Evolutionary conservation across 306 rosid genomes (phyloP).

Genomic region (Vicia villosa): DNA sequence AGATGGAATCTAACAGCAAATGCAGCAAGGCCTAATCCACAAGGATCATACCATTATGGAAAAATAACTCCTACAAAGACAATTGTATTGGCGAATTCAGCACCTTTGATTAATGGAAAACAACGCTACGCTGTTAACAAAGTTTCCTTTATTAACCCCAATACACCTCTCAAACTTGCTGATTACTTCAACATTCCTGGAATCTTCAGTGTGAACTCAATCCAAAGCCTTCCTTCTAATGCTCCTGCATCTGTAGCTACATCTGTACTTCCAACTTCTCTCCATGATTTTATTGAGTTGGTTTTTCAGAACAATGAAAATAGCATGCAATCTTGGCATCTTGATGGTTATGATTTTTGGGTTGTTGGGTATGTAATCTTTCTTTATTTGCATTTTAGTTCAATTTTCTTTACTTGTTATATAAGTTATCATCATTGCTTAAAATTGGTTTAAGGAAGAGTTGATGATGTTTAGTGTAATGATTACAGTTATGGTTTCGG

Average conservation of each 20-base stretch:
- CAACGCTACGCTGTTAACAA: conserved; percentile 74
- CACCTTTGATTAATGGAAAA: conserved; percentile 74
- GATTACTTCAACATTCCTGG: conserved; percentile 92
- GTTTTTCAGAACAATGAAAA: conserved; percentile 85
- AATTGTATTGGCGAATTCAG: conserved; percentile 73
- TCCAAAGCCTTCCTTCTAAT: conserved; percentile 67
- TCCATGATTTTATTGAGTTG: conserved; percentile 82
- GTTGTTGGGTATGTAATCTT: conserved; percentile 70
- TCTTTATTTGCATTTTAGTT: conserved; percentile 17
- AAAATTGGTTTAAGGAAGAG: conserved; percentile 1
- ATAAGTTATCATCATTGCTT: conserved; percentile 25
- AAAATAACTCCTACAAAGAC: conserved; percentile 69
- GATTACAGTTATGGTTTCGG: conserved; percentile 76
- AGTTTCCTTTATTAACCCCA: conserved; percentile 72
- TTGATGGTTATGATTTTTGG: conserved; percentile 98
- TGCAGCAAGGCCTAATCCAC: conserved; percentile 99
- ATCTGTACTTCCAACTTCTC: conserved; percentile 61
- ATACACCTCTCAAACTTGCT: conserved; percentile 95
- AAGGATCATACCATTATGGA: conserved; percentile 96
- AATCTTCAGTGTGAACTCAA: conserved; percentile 61
- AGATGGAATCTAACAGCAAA: conserved; percentile 97
- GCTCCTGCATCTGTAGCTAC: conserved; percentile 62
- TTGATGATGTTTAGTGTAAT: conserved; percentile 36
- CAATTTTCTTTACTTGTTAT: conserved; percentile 6
- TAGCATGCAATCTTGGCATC: conserved; percentile 82